Evolutionary conservation across 164 flowering plant genomes (phyloP).

Genomic region (Annona squamosa): DNA sequence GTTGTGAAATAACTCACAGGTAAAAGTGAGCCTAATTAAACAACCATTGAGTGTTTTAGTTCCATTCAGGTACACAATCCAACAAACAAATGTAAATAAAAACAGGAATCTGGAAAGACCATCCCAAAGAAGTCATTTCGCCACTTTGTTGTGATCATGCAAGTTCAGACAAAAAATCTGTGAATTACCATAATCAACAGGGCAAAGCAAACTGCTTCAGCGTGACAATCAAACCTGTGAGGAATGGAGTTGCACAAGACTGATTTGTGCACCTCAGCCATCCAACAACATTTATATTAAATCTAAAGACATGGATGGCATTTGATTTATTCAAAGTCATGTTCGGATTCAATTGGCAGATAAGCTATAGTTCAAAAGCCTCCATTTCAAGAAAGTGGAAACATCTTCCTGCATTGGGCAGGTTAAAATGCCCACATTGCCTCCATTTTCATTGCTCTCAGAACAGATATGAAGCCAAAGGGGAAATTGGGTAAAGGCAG

Average conservation of each 20-base stretch:
- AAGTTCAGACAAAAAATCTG: no score
- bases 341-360: background rate
- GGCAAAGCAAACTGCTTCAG: background rate
- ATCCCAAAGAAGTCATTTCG: background rate
- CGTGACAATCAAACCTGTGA: background rate
- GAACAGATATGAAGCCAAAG: background rate
- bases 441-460: background rate
- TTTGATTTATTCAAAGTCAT: no score
- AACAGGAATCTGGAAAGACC: background rate
- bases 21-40: background rate
- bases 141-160: background rate
- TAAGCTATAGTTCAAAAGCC: background rate
- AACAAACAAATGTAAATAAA: background rate
- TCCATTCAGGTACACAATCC: background rate
- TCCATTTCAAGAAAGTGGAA: background rate
- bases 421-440: background rate
- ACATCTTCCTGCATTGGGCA: background rate
- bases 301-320: background rate
- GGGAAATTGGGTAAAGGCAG: background rate
- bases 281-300: no score
- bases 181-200: background rate
- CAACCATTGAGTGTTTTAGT: background rate
- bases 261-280: background rate
- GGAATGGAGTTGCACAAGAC: background rate
- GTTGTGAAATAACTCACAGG: background rate